Conservation (phyloP, 495 filamentous ascomycete species). For the Lepraria neglecta region DNA sequence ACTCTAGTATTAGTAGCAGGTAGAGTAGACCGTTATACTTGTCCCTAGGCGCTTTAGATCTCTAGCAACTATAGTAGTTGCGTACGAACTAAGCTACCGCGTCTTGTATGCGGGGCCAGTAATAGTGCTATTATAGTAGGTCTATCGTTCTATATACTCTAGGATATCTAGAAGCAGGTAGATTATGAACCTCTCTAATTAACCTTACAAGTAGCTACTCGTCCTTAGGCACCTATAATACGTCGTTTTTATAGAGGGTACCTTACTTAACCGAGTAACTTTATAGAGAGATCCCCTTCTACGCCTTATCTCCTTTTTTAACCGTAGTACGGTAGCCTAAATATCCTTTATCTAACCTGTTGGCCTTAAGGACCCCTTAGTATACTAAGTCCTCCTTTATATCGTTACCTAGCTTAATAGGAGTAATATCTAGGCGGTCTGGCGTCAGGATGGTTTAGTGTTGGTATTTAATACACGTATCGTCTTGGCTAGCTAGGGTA, state of each 20-base stretch:
- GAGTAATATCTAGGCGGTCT: neutral
- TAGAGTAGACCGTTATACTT: constrained; percentile 10
- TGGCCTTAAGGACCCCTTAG: neutral
- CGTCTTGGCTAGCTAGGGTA: neutral
- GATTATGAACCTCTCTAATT: constrained; percentile 6
- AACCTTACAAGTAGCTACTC: neutral
- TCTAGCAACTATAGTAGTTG: constrained; percentile 6
- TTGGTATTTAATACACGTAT: constrained; percentile 1
- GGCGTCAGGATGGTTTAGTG: constrained; percentile 1
- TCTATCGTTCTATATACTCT: neutral
- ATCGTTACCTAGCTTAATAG: neutral
- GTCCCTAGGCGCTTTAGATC: constrained; percentile 7
- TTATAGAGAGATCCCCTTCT: neutral
- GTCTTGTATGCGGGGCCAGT: neutral
- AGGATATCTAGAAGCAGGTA: neutral
- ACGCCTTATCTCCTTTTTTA: too few relatives aligned
- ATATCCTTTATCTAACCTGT: neutral
- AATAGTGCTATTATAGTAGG: neutral
- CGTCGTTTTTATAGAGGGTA: neutral
- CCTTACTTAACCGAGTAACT: neutral
- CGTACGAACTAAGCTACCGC: neutral
- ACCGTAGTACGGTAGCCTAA: neutral
- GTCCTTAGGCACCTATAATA: neutral
- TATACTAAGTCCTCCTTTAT: neutral
- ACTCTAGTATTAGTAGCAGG: constrained; percentile 23